A percentile compares a stretch with the other conserved stretches of the same genome.
These are phyloP conservation scores for Saccharomycopsis schoenii DNA, from an alignment of 805 yeast genomes.

Conservation along the genomic window DNA sequence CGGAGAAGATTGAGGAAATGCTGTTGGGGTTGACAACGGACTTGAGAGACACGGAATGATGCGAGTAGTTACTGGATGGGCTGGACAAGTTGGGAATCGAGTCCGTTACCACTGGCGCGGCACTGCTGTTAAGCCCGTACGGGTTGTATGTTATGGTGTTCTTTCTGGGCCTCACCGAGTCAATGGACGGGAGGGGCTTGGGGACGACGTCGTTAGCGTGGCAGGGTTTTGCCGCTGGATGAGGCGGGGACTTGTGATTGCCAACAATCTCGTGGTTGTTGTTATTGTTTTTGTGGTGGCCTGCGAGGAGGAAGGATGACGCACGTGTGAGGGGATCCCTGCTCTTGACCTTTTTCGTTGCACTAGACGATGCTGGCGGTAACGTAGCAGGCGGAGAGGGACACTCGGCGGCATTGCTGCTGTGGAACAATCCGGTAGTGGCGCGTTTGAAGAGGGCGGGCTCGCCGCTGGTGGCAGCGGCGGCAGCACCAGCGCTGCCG, in stretches of 20 bases:
- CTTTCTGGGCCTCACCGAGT: constrained; percentile 6
- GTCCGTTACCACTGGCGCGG: background rate
- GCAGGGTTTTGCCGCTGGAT: background rate
- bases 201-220: background rate
- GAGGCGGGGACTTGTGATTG: background rate
- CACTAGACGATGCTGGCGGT: background rate
- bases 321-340: background rate
- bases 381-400: background rate
- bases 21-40: background rate
- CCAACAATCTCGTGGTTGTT: background rate
- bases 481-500: background rate
- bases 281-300: background rate
- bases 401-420: background rate
- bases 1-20: background rate
- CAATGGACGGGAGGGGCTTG: constrained; percentile 16
- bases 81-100: constrained; percentile 2
- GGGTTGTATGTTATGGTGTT: constrained; percentile 12
- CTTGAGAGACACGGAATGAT: background rate
- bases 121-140: constrained; percentile 4
- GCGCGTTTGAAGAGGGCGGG: background rate
- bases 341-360: background rate
- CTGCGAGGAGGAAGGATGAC: background rate
- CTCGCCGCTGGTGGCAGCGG: background rate
- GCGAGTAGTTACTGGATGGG: background rate
- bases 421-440: background rate